phyloP scores from a whole-genome alignment of 2,329 filamentous ascomycete species.

The Exophiala sp. region DNA sequence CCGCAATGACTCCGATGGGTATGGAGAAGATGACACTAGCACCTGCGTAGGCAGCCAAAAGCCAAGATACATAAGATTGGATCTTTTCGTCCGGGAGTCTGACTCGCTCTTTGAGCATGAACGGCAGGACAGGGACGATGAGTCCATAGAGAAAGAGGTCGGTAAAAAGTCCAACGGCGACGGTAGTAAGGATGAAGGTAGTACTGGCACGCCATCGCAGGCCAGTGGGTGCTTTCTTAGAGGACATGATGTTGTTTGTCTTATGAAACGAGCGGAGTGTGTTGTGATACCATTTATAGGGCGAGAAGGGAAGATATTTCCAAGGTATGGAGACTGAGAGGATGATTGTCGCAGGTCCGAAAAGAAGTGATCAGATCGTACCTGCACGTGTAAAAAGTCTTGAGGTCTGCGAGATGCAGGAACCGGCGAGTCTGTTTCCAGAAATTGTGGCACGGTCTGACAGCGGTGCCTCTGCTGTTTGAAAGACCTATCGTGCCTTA shows the following conservation, averaged over 20 bases:
- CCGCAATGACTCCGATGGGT: conserved; percentile 54
- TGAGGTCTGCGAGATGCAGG: neutral
- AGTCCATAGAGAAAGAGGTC: conserved; percentile 60
- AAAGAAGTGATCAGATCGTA: neutral
- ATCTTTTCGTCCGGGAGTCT: conserved; percentile 46
- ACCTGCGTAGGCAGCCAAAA: conserved; percentile 55
- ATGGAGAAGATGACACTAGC: conserved; percentile 52
- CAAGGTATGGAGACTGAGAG: too few relatives aligned
- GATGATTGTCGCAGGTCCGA: too few relatives aligned
- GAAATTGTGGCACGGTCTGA: too few relatives aligned
- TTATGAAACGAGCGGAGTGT: neutral
- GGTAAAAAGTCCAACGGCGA: conserved; percentile 33
- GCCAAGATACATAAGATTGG: conserved; percentile 51
- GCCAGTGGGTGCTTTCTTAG: conserved; percentile 20
- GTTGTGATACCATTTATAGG: too few relatives aligned
- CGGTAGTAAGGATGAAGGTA: conserved; percentile 57
- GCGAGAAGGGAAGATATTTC: too few relatives aligned
- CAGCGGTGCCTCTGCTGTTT: too few relatives aligned
- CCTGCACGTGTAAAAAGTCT: neutral
- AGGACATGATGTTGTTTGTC: conserved; percentile 11
- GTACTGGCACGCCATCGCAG: conserved; percentile 57
- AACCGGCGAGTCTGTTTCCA: neutral
- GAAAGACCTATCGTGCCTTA: too few relatives aligned
- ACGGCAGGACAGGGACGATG: conserved; percentile 58
- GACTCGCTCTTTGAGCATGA: conserved; percentile 53